These are phyloP conservation scores for Eremothecium sinecaudum DNA, from an alignment of 1,139 yeast species.

Conservation along the genomic window DNA sequence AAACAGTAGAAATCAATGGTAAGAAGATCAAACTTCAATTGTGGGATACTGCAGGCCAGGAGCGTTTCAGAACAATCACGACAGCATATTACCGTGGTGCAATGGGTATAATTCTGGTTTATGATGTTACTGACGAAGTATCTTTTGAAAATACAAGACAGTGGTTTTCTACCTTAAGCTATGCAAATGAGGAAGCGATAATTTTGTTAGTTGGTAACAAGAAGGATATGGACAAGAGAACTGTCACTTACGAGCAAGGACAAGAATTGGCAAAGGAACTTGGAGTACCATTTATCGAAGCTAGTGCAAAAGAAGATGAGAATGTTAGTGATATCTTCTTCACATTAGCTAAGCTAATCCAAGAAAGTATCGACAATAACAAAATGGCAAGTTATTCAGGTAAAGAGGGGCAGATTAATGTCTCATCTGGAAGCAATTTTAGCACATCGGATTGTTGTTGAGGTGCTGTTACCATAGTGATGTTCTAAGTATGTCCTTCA, in stretches of 20 bases:
- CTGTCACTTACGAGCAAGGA: constrained; percentile 82
- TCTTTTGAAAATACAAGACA: constrained; percentile 76
- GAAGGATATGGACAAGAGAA: constrained; percentile 69
- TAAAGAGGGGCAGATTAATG: constrained; percentile 30
- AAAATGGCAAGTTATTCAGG: constrained; percentile 21
- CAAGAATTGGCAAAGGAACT: constrained; percentile 79
- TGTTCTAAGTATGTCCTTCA: no score
- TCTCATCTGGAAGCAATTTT: constrained; percentile 19
- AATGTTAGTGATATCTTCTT: constrained; percentile 89
- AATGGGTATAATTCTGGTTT: constrained; percentile 91
- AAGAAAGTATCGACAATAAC: constrained; percentile 54
- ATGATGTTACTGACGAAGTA: constrained; percentile 92
- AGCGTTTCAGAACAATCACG: constrained; percentile 93
- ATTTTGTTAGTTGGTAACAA: constrained; percentile 91
- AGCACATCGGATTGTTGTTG: constrained; percentile 26
- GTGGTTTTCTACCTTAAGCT: constrained; percentile 92
- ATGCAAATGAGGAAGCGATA: constrained; percentile 93
- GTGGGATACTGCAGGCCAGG: constrained; percentile 99
- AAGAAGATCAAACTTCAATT: constrained; percentile 89
- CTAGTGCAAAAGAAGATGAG: constrained; percentile 87
- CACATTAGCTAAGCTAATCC: constrained; percentile 80
- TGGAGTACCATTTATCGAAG: constrained; percentile 86
- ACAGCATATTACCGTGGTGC: constrained; percentile 99
- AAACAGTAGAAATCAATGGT: constrained; percentile 90
- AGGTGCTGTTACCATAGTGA: no score